Percentiles rank a stretch among this genome's conserved stretches.
Conservation (phyloP, 352 stramenopile species). For the Globisporangium uncinulatum region DNA sequence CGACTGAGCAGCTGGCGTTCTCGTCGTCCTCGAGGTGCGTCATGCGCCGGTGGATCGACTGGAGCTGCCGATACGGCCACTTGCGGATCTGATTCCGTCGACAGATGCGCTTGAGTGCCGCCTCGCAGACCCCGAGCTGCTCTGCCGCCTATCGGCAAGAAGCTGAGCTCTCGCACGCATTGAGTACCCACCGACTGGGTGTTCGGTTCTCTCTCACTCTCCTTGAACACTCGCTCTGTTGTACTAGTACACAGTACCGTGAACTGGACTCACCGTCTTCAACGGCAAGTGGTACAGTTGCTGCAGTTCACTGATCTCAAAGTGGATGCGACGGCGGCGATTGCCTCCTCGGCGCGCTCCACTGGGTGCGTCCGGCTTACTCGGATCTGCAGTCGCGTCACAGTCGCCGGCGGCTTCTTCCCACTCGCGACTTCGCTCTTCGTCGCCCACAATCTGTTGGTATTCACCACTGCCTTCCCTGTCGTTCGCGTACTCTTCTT, state of each 20-base stretch:
- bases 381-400: no score
- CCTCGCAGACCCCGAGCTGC: constrained; percentile 60
- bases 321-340: constrained; percentile 39
- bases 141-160: constrained; percentile 41
- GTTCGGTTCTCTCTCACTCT: background rate
- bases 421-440: no score
- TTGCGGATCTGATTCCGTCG: constrained; percentile 62
- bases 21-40: constrained; percentile 20
- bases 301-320: constrained; percentile 50
- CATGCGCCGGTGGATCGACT: constrained; percentile 54
- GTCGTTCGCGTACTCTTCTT: no score
- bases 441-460: no score
- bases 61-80: constrained; percentile 68
- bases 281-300: constrained; percentile 66
- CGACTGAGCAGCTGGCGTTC: background rate
- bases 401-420: no score
- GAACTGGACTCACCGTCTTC: constrained; percentile 44
- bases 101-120: constrained; percentile 80
- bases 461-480: no score
- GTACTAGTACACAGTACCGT: background rate
- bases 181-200: no score
- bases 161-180: constrained; percentile 11
- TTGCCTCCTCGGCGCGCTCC: background rate
- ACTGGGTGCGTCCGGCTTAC: background rate
- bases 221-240: background rate